Percentiles rank a stretch among this genome's conserved stretches.
These are phyloP conservation scores for Cyamopsis tetragonoloba DNA, from an alignment of 306 rosid species.

Conservation along the genomic window DNA sequence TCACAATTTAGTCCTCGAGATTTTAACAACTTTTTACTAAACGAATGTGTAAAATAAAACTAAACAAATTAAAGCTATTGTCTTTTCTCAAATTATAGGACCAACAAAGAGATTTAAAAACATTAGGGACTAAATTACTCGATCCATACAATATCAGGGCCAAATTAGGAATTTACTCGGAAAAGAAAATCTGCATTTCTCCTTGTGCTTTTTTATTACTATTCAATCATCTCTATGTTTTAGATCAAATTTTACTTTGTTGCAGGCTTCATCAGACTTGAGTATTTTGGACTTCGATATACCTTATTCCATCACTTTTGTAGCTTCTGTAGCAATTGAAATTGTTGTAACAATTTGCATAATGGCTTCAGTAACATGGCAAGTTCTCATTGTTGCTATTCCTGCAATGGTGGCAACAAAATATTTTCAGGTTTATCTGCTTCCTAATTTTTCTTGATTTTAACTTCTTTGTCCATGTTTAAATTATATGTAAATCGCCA, in stretches of 20 bases:
- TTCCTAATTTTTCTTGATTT: neutral
- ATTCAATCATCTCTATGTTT: neutral
- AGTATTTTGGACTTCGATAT: slow-evolving; percentile 54
- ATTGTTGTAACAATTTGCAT: slow-evolving; percentile 30
- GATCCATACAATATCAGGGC: no score
- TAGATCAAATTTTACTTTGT: neutral
- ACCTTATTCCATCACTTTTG: slow-evolving; percentile 40
- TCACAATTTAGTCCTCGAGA: no score
- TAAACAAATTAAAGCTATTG: no score
- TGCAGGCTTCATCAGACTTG: slow-evolving; percentile 72
- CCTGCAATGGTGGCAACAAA: slow-evolving; percentile 35
- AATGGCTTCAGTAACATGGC: slow-evolving; percentile 69
- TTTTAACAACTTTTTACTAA: no score
- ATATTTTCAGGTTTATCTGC: slow-evolving; percentile 36
- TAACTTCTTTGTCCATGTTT: no score
- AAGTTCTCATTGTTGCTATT: slow-evolving; percentile 55
- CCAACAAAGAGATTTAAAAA: no score
- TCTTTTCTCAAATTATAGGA: no score
- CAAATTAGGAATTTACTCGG: no score
- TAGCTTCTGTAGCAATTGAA: neutral
- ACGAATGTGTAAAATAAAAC: no score
- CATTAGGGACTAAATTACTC: no score
- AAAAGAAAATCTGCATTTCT: neutral
- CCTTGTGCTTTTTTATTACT: neutral
- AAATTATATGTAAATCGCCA: no score